phyloP scores from a whole-genome alignment of 2,329 filamentous ascomycete species.

The Beauveria australis region DNA sequence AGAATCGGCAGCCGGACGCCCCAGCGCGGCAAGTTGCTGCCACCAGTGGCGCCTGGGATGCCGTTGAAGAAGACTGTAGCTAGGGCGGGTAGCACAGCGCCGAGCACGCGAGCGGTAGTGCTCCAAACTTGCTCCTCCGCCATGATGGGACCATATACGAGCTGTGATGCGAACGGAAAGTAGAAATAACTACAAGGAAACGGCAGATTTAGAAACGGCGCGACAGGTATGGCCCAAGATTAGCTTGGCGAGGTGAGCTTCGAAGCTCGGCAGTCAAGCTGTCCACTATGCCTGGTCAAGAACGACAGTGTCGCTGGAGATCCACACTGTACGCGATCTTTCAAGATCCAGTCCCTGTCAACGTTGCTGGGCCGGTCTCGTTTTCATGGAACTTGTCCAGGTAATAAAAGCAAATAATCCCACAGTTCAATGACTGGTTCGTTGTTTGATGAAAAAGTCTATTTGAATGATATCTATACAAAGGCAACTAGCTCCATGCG shows the following conservation, averaged over 20 bases:
- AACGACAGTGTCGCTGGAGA: not conserved
- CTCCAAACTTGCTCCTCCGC: conserved; percentile 1
- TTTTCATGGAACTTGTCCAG: not conserved
- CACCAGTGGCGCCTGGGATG: conserved; percentile 1
- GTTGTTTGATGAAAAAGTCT: conserved; percentile 1
- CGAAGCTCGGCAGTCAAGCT: not conserved
- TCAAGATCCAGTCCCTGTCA: not conserved
- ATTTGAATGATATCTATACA: conserved; percentile 13
- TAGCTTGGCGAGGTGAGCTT: not conserved
- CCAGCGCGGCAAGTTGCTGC: conserved; percentile 10
- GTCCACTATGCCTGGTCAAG: not conserved
- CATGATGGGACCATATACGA: not conserved
- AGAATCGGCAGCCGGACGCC: conserved; percentile 10
- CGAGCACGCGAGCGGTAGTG: not conserved
- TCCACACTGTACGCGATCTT: conserved; percentile 7
- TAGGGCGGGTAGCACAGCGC: conserved; percentile 4
- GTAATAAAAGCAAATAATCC: not conserved
- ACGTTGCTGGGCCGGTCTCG: not conserved
- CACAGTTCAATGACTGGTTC: not conserved
- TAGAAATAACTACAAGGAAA: not conserved
- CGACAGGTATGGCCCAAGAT: not conserved
- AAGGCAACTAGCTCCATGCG: conserved; percentile 9
- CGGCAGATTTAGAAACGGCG: not conserved
- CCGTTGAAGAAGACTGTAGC: conserved; percentile 10
- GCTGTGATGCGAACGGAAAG: not conserved